A percentile compares a stretch with the other conserved stretches of the same genome.
Evolutionary conservation across 257 asterid genomes (phyloP).

Genomic region (Salvia miltiorrhiza): DNA sequence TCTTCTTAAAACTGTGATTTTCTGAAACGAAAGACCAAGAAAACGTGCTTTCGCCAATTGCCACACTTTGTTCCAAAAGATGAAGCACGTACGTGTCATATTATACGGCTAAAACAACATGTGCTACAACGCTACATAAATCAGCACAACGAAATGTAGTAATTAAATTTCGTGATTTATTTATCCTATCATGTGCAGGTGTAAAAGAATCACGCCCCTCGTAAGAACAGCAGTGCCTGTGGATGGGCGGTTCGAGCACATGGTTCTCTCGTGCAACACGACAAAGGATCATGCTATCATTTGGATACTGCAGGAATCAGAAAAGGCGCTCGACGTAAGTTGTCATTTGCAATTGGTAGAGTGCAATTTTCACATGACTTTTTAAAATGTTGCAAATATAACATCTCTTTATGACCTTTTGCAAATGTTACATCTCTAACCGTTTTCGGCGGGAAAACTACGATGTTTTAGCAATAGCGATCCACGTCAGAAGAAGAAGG

Average conservation of each 20-base stretch:
- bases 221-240: constrained; percentile 96
- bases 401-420: too few relatives aligned
- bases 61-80: not conserved
- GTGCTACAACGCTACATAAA: not conserved
- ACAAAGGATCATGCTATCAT: constrained; percentile 82
- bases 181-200: constrained; percentile 46
- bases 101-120: not conserved
- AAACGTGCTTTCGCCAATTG: too few relatives aligned
- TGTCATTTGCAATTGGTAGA: constrained; percentile 9
- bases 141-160: not conserved
- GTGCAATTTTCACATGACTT: not conserved
- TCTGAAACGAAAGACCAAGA: constrained; percentile 3
- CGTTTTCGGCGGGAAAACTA: too few relatives aligned
- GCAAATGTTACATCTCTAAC: too few relatives aligned
- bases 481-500: too few relatives aligned
- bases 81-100: not conserved
- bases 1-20: not conserved
- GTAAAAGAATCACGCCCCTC: constrained; percentile 56
- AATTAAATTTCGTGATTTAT: not conserved
- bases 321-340: constrained; percentile 72
- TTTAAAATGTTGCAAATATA: not conserved
- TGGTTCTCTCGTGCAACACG: constrained; percentile 81
- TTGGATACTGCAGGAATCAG: constrained; percentile 74
- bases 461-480: too few relatives aligned
- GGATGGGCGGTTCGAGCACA: constrained; percentile 97